Evolutionary conservation across 768 basidiomycete genomes (phyloP).

Genomic region (Tylopilus felleus): DNA sequence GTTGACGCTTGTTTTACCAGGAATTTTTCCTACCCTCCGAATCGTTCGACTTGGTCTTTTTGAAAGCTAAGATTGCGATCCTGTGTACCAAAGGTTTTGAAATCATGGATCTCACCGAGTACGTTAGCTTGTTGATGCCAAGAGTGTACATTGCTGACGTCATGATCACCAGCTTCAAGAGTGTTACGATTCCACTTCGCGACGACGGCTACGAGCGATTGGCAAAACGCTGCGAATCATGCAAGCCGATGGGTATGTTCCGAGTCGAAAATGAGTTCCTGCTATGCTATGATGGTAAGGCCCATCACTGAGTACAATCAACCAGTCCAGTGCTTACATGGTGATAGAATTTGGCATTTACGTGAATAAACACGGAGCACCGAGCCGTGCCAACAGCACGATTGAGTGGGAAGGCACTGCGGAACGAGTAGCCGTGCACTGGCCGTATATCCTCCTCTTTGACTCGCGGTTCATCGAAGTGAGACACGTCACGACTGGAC

Average conservation of each 20-base stretch:
- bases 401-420: constrained; percentile 96
- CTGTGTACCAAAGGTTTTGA: constrained; percentile 94
- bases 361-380: constrained; percentile 89
- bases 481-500: constrained; percentile 76
- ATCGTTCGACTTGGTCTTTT: constrained; percentile 85
- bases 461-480: constrained; percentile 90
- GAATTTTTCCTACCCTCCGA: constrained; percentile 94
- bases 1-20: constrained; percentile 25
- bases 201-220: constrained; percentile 70
- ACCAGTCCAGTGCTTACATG: constrained; percentile 4
- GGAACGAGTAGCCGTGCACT: constrained; percentile 84
- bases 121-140: constrained; percentile 27
- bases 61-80: constrained; percentile 91
- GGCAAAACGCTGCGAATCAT: constrained; percentile 77
- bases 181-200: constrained; percentile 82
- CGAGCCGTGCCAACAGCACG: constrained; percentile 62
- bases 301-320: not conserved
- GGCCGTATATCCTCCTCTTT: constrained; percentile 84
- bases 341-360: constrained; percentile 82
- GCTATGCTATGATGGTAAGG: constrained; percentile 81
- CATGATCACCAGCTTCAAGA: constrained; percentile 59
- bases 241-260: constrained; percentile 87
- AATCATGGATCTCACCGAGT: constrained; percentile 96
- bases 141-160: not conserved
- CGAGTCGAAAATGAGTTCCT: constrained; percentile 86